Percentiles rank a stretch among this genome's conserved stretches.
Conservation (phyloP, 768 basidiomycete species). For the Russula dissimulans region DNA sequence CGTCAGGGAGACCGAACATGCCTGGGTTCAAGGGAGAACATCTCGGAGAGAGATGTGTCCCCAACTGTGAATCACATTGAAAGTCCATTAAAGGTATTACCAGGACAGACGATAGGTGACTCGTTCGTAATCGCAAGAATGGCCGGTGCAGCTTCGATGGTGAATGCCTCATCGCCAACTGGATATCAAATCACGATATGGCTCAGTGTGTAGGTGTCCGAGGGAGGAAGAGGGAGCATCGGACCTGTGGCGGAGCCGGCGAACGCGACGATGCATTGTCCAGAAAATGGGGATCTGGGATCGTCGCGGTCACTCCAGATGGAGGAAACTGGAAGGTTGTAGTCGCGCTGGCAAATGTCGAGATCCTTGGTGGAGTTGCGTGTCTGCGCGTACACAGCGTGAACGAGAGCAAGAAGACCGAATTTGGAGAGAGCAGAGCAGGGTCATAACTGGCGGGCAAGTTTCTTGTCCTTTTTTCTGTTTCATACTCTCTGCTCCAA, state of each 20-base stretch:
- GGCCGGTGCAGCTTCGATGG: conserved; percentile 29
- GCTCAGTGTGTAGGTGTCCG: not conserved
- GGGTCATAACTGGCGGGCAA: not conserved
- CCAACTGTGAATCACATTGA: conserved; percentile 38
- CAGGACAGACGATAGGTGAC: conserved; percentile 36
- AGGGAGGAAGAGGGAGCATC: conserved; percentile 5
- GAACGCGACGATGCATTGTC: conserved; percentile 36
- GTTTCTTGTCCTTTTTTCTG: not conserved
- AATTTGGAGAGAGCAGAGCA: not conserved
- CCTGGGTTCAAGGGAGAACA: conserved; percentile 39
- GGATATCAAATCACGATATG: not conserved
- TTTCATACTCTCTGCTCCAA: not conserved
- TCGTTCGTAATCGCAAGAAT: conserved; percentile 29
- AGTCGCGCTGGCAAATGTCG: conserved; percentile 37
- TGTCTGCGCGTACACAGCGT: not conserved
- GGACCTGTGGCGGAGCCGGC: conserved; percentile 41
- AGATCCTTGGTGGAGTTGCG: conserved; percentile 19
- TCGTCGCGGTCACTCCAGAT: conserved; percentile 27
- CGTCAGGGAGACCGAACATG: conserved; percentile 38
- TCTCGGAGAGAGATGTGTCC: conserved; percentile 39
- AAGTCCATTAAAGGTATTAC: conserved; percentile 30
- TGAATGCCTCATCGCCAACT: conserved; percentile 26
- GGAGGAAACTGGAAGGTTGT: conserved; percentile 36
- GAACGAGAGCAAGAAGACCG: conserved; percentile 1
- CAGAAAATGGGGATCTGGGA: conserved; percentile 33